phyloP scores from a whole-genome alignment of 305 asterid species.

The Withania somnifera region DNA sequence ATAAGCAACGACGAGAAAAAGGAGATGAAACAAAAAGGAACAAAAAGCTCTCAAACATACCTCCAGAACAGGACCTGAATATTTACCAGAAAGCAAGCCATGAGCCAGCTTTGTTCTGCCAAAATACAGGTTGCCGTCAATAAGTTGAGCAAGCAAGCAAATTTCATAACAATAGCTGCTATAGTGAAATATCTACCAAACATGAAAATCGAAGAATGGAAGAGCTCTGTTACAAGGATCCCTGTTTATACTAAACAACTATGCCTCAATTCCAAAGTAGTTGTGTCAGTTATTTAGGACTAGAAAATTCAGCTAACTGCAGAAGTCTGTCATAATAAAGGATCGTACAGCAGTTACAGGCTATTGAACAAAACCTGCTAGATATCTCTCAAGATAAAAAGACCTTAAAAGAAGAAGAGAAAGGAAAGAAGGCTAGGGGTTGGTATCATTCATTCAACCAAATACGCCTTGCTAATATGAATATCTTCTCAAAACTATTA shows the following conservation, averaged over 20 bases:
- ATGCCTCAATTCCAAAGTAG: not conserved
- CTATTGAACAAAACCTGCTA: not conserved
- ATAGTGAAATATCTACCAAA: not conserved
- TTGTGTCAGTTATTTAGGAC: not conserved
- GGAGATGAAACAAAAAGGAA: not conserved
- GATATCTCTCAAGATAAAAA: not conserved
- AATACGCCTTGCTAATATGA: not conserved
- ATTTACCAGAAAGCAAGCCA: conserved; percentile 95
- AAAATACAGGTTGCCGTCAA: conserved; percentile 9
- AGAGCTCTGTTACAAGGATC: not conserved
- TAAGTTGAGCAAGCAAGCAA: not conserved
- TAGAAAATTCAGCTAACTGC: not conserved
- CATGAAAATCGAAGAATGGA: not conserved
- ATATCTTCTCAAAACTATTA: not conserved
- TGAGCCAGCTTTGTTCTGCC: conserved; percentile 85
- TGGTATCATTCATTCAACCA: not conserved
- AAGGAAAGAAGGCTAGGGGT: not conserved
- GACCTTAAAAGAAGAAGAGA: not conserved
- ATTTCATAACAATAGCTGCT: not conserved
- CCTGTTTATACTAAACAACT: not conserved
- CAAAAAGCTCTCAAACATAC: conserved; percentile 22
- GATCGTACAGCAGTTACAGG: not conserved
- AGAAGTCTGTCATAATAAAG: not conserved
- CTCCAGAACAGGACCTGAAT: conserved; percentile 62
- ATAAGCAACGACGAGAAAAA: not conserved